Percentiles rank a stretch among this genome's conserved stretches.
phyloP scores from a whole-genome alignment of 2,329 filamentous ascomycete genomes.

The Dothideomycetes sp. region DNA sequence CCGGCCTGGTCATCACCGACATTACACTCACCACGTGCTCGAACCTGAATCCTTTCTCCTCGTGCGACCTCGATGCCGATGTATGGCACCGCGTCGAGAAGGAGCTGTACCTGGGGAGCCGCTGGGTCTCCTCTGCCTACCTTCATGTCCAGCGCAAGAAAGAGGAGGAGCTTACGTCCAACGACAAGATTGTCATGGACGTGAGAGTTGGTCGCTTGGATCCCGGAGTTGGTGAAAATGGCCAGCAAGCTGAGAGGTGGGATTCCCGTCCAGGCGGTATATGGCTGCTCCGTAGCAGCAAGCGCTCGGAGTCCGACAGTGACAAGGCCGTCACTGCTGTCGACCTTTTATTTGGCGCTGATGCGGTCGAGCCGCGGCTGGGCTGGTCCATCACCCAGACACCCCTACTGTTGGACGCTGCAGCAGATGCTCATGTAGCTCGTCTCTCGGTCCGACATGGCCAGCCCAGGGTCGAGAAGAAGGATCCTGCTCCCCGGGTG shows the following conservation, averaged over 20 bases:
- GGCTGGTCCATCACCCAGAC: constrained; percentile 74
- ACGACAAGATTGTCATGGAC: constrained; percentile 72
- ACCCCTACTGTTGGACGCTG: constrained; percentile 58
- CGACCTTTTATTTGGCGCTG: constrained; percentile 80
- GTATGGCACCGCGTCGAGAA: constrained; percentile 82
- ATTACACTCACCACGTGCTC: constrained; percentile 69
- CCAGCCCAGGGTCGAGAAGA: constrained; percentile 49
- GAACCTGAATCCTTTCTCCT: constrained; percentile 54
- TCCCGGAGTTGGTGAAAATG: constrained; percentile 48
- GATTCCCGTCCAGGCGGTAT: constrained; percentile 66
- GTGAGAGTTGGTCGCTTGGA: constrained; percentile 63
- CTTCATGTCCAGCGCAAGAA: constrained; percentile 73
- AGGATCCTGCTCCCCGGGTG: constrained; percentile 54
- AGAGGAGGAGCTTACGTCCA: constrained; percentile 65
- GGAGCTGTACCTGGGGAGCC: constrained; percentile 68
- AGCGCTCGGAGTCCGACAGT: constrained; percentile 63
- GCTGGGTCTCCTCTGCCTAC: constrained; percentile 67
- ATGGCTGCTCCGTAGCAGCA: constrained; percentile 69
- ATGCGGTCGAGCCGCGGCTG: constrained; percentile 78
- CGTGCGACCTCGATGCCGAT: constrained; percentile 60
- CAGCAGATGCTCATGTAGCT: constrained; percentile 52
- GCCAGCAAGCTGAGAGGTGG: constrained; percentile 55
- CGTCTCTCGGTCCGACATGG: constrained; percentile 73
- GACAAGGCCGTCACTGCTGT: constrained; percentile 65
- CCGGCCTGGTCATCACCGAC: constrained; percentile 77